Base-by-base conservation (phyloP, 352 stramenopile species). In the Globisporangium carolinianum region DNA sequence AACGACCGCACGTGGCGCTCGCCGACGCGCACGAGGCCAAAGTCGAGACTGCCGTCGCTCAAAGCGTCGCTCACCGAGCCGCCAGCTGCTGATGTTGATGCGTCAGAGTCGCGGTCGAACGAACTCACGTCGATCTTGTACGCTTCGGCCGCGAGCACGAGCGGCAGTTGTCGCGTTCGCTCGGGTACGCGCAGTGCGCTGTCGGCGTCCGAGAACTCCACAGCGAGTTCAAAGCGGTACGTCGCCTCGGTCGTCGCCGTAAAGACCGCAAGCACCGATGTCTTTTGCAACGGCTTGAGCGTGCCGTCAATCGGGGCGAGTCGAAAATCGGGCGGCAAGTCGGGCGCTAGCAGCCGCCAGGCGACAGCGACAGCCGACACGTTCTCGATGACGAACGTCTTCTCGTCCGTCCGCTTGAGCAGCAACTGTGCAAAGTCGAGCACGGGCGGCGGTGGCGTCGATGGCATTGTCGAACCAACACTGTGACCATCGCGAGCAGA, bases 401-500 rank as follows among this genome's bases (percentile, higher is more conserved):
- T 91, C 48, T 92, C 87, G 41, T 98, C 89, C 47, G 85, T 70
- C 0, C 85, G 80, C 49, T 87, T 85, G 24, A 98, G 66, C n/a
- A 98, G 65, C 41, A 98, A 59, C 36, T 96, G 75, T 53, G 97
- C 91, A 47, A 98, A 98, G 60, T 98, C 86, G 17, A 98, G 63
- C 0, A 89, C 53, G 2, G 70, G 71, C 2, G 63, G 35, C 1
- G 38, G 38, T 24, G 45, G 15, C 17, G n/a, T 49, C 45, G 15
- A 4, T 32, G 45, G 4, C 2, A n/a, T 7, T 32, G 4, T 35
- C 1, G 5, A 14, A 24, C 14, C 45, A 9, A 11, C 7, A 24
- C 12, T 17, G 42, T 32, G 24, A 32, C 4, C 10, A 2, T 24
- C 32, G 15, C 10, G 61, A 53, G 7, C 39, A 53, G 53, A 59